Conservation (phyloP, 2,329 filamentous ascomycete species). For the Annulohypoxylon truncatum region DNA sequence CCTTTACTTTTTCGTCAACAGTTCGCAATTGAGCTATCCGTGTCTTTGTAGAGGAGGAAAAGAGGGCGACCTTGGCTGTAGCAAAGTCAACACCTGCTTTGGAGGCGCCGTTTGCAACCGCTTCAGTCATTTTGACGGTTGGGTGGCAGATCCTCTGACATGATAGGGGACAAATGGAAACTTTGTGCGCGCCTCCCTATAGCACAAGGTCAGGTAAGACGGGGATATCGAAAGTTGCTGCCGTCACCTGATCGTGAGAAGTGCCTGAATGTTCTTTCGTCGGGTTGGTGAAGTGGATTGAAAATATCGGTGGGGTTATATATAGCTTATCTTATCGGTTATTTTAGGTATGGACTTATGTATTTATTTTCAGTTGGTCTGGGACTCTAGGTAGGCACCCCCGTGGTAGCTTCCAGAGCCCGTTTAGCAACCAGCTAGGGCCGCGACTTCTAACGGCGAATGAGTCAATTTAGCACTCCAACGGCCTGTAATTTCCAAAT, state of each 20-base stretch:
- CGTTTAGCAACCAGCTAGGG: background rate
- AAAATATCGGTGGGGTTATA: constrained; percentile 36
- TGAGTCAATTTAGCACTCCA: constrained; percentile 6
- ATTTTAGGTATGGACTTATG: too few relatives aligned
- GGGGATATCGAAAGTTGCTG: background rate
- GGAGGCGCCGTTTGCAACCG: constrained; percentile 56
- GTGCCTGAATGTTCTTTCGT: background rate
- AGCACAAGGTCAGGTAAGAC: background rate
- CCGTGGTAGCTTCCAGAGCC: background rate
- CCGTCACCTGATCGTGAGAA: constrained; percentile 10
- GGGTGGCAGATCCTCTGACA: constrained; percentile 52
- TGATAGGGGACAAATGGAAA: constrained; percentile 40
- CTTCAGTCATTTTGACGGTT: constrained; percentile 62
- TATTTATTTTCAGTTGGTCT: background rate
- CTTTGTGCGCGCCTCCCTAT: background rate
- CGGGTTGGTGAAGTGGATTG: constrained; percentile 16
- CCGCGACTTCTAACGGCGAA: constrained; percentile 14
- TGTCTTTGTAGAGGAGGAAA: constrained; percentile 70
- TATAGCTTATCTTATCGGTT: constrained; percentile 38
- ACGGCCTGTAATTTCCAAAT: constrained; percentile 9
- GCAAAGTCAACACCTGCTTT: constrained; percentile 61
- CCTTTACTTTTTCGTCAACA: constrained; percentile 66
- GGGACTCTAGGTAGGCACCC: too few relatives aligned
- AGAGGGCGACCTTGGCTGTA: constrained; percentile 62
- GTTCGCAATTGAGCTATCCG: constrained; percentile 66